phyloP scores from a whole-genome alignment of 148 eudicot genomes.

The Pouteria glomerata region DNA sequence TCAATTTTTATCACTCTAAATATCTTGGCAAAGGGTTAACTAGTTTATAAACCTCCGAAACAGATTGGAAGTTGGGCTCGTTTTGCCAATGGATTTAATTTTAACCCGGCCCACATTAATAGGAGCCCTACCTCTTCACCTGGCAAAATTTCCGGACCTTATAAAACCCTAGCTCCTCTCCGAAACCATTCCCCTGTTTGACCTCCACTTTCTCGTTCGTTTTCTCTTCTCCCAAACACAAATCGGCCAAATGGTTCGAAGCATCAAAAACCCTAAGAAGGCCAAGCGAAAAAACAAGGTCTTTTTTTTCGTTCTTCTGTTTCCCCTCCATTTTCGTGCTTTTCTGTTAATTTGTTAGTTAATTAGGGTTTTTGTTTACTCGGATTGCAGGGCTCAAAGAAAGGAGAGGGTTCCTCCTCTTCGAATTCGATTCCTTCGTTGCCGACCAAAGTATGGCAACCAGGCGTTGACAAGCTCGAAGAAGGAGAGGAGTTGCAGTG shows the following conservation, averaged over 20 bases:
- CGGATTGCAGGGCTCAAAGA: slow-evolving; percentile 39
- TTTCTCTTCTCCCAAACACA: not conserved
- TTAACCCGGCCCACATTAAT: not conserved
- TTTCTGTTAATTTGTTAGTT: not conserved
- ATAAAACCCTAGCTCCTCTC: slow-evolving; percentile 14
- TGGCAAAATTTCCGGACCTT: too few relatives aligned
- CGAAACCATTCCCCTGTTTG: not conserved
- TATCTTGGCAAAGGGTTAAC: too few relatives aligned
- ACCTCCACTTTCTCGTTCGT: slow-evolving; percentile 1
- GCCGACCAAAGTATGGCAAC: slow-evolving; percentile 82
- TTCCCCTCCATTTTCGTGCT: not conserved
- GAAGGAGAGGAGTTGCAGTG: slow-evolving; percentile 94
- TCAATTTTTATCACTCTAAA: too few relatives aligned
- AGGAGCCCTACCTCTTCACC: not conserved
- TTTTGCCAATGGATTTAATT: not conserved
- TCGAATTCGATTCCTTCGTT: slow-evolving; percentile 29
- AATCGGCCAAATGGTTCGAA: slow-evolving; percentile 51
- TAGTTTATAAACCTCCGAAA: not conserved
- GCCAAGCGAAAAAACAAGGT: slow-evolving; percentile 70
- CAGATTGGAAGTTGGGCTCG: not conserved
- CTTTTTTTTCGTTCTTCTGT: not conserved
- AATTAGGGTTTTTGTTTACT: not conserved
- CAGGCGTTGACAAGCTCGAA: slow-evolving; percentile 73
- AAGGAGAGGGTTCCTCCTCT: slow-evolving; percentile 50
- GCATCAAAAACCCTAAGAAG: slow-evolving; percentile 61